Evolutionary conservation across 2,329 filamentous ascomycete species (phyloP).

Genomic region (Alternaria sp.): DNA sequence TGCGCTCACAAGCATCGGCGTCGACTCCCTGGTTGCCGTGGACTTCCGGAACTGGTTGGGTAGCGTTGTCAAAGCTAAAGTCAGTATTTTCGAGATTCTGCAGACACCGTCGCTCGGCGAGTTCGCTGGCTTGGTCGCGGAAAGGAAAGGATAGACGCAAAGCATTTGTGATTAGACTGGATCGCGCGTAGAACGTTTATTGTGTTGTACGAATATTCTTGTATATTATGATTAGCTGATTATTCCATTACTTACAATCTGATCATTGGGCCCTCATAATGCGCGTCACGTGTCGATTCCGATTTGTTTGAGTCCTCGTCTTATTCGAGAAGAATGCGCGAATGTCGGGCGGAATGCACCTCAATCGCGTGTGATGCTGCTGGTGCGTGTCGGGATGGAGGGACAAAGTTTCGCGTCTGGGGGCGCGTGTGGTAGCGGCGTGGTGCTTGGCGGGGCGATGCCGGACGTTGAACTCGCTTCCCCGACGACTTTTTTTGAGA

Average conservation of each 20-base stretch:
- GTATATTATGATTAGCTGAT: background rate
- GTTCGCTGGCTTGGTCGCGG: background rate
- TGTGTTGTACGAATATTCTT: background rate
- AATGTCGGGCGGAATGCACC: no score
- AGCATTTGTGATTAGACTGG: no score
- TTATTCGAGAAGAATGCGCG: no score
- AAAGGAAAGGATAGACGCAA: background rate
- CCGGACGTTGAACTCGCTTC: slow-evolving; percentile 16
- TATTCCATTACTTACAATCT: background rate
- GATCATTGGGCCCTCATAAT: background rate
- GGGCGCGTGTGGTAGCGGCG: background rate
- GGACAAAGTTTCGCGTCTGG: background rate
- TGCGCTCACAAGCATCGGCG: background rate
- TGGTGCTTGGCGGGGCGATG: slow-evolving; percentile 10
- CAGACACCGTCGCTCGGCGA: background rate
- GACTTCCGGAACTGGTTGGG: slow-evolving; percentile 6
- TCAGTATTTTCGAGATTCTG: slow-evolving; percentile 4
- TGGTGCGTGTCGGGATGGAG: background rate
- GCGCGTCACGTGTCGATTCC: background rate
- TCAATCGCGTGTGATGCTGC: background rate
- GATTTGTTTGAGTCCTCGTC: no score
- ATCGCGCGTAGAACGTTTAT: background rate
- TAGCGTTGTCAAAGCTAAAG: background rate
- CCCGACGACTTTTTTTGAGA: slow-evolving; percentile 15
- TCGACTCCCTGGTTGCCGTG: slow-evolving; percentile 5